These are phyloP conservation scores for Paramarasmius palmivorus DNA, from an alignment of 1,284 basidiomycete genomes.

Conservation along the genomic window DNA sequence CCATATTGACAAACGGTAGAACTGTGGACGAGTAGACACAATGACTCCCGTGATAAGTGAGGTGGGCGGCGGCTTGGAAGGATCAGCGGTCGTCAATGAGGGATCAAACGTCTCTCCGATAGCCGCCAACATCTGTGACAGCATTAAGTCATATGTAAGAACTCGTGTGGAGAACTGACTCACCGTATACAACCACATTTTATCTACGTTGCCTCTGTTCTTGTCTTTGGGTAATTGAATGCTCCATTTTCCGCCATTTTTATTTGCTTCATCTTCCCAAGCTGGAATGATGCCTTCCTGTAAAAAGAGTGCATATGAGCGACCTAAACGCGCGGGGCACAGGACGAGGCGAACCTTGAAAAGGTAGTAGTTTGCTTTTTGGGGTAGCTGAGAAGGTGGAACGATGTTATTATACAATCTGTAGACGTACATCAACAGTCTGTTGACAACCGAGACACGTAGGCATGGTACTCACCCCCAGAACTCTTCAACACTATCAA, in stretches of 20 bases:
- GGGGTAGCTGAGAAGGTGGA: constrained; percentile 90
- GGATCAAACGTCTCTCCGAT: constrained; percentile 97
- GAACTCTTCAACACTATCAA: constrained; percentile 96
- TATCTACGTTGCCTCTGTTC: constrained; percentile 83
- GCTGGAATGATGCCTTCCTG: constrained; percentile 94
- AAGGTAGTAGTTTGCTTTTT: constrained; percentile 98
- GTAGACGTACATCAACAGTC: constrained; percentile 17
- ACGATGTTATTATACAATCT: constrained; percentile 98
- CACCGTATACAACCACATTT: constrained; percentile 98
- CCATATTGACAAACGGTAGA: constrained; percentile 98
- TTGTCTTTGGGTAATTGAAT: constrained; percentile 98
- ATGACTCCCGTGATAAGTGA: constrained; percentile 95
- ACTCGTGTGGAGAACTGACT: constrained; percentile 24
- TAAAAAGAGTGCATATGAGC: constrained; percentile 14
- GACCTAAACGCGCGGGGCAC: not conserved
- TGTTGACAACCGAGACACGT: constrained; percentile 9
- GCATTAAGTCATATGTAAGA: not conserved
- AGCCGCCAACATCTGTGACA: constrained; percentile 88
- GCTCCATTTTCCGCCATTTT: constrained; percentile 97
- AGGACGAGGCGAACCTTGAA: constrained; percentile 73
- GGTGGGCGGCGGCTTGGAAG: constrained; percentile 46
- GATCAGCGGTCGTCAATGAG: constrained; percentile 57
- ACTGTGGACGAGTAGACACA: constrained; percentile 90
- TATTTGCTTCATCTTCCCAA: constrained; percentile 96
- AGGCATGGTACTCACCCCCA: constrained; percentile 73